phyloP scores from a whole-genome alignment of 495 filamentous ascomycete species.

The Penicillium soppii region DNA sequence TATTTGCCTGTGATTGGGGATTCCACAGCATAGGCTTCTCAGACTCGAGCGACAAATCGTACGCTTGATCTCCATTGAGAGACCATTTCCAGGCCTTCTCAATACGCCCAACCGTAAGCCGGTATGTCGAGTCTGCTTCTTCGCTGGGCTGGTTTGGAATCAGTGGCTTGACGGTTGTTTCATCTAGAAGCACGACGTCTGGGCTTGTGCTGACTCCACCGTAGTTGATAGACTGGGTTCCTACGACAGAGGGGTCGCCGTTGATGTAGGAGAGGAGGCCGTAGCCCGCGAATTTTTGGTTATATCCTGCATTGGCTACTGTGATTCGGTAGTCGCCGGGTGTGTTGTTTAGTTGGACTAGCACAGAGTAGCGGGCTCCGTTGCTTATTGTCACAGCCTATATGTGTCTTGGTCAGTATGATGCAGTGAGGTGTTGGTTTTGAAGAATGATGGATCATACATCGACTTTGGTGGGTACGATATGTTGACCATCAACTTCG shows the following conservation, averaged over 20 bases:
- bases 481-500: conserved; percentile 24
- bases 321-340: conserved; percentile 20
- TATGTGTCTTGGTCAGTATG: neutral
- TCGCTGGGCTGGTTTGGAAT: neutral
- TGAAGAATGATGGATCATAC: neutral
- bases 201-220: neutral
- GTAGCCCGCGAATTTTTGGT: conserved; percentile 17
- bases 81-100: conserved; percentile 20
- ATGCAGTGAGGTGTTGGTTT: neutral
- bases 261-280: conserved; percentile 21
- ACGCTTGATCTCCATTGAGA: conserved; percentile 24
- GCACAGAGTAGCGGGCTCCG: conserved; percentile 21
- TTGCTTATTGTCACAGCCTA: conserved; percentile 12
- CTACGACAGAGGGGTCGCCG: conserved; percentile 10
- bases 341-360: conserved; percentile 21
- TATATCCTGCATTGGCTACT: conserved; percentile 13
- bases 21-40: conserved; percentile 3
- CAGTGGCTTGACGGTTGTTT: neutral
- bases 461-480: conserved; percentile 21
- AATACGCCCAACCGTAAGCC: neutral
- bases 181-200: neutral
- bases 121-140: neutral
- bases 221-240: conserved; percentile 20
- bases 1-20: conserved; percentile 37
- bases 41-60: conserved; percentile 31